Conservation (phyloP, 2,329 filamentous ascomycete species). For the Metarhizium guizhouense region DNA sequence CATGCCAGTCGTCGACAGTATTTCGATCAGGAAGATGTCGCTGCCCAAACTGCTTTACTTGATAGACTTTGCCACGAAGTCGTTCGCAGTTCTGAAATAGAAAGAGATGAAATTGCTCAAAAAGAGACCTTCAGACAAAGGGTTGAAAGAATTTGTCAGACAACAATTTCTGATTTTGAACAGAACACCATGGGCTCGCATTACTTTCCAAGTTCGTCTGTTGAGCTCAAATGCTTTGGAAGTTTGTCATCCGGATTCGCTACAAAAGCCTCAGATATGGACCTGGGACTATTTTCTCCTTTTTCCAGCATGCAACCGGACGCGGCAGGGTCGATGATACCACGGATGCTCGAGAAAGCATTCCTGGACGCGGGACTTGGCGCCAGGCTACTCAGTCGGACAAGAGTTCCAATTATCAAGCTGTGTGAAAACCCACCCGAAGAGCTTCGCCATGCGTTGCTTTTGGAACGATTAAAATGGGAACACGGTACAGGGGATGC, state of each 20-base stretch:
- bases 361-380: slow-evolving; percentile 65
- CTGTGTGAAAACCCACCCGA: slow-evolving; percentile 64
- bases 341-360: slow-evolving; percentile 65
- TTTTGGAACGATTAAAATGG: slow-evolving; percentile 62
- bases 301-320: slow-evolving; percentile 45
- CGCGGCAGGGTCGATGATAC: slow-evolving; percentile 51
- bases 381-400: slow-evolving; percentile 67
- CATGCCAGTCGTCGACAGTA: slow-evolving; percentile 21
- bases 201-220: slow-evolving; percentile 43
- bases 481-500: slow-evolving; percentile 41
- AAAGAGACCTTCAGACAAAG: slow-evolving; percentile 62
- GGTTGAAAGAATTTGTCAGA: slow-evolving; percentile 56
- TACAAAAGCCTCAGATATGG: slow-evolving; percentile 83
- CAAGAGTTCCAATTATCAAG: slow-evolving; percentile 81
- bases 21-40: slow-evolving; percentile 36
- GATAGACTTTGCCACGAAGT: slow-evolving; percentile 35
- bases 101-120: slow-evolving; percentile 49
- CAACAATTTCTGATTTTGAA: slow-evolving; percentile 48
- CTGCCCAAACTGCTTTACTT: slow-evolving; percentile 38
- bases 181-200: slow-evolving; percentile 23
- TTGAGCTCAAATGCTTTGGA: slow-evolving; percentile 71
- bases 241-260: slow-evolving; percentile 81
- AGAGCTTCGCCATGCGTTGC: slow-evolving; percentile 50
- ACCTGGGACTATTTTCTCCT: slow-evolving; percentile 67
- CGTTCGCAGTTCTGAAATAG: slow-evolving; percentile 53